Conservation (phyloP, 202 grass and related monocot genomes). For the Panicum virgatum region DNA sequence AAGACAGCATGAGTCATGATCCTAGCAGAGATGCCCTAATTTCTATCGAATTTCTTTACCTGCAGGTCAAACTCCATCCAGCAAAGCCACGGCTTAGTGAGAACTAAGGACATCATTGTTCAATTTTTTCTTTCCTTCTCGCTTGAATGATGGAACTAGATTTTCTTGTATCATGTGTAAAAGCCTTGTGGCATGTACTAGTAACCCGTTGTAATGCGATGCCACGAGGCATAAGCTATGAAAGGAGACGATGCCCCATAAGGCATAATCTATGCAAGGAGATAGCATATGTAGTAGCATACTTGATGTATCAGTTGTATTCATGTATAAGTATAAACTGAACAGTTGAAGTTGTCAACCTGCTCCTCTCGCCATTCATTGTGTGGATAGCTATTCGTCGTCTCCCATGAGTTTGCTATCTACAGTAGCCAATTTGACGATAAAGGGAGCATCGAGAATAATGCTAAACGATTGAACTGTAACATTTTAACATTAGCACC, state of each 20-base stretch:
- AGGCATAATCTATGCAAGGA: slow-evolving; percentile 40
- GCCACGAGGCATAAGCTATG: slow-evolving; percentile 30
- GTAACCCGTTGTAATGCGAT: slow-evolving; percentile 21
- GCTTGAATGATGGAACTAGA: slow-evolving; percentile 40
- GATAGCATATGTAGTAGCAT: slow-evolving; percentile 39
- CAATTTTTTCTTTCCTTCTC: slow-evolving; percentile 3
- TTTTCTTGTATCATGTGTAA: slow-evolving; percentile 55
- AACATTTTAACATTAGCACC: not conserved
- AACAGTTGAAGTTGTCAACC: not conserved
- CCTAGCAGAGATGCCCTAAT: slow-evolving; percentile 22
- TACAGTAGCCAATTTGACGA: not conserved
- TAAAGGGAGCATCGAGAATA: not conserved
- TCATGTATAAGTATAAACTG: slow-evolving; percentile 28
- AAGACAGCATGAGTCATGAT: not conserved
- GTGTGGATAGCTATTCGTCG: not conserved
- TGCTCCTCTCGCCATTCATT: not conserved
- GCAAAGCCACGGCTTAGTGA: slow-evolving; percentile 19
- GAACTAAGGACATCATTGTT: slow-evolving; percentile 42
- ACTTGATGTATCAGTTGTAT: slow-evolving; percentile 33
- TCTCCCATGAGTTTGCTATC: not conserved
- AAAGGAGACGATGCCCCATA: slow-evolving; percentile 18
- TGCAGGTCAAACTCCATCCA: slow-evolving; percentile 26
- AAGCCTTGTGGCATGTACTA: slow-evolving; percentile 39
- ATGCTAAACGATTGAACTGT: not conserved
- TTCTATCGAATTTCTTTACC: not conserved